phyloP scores from a whole-genome alignment of 1,284 basidiomycete species.

The Irpex lacteus region DNA sequence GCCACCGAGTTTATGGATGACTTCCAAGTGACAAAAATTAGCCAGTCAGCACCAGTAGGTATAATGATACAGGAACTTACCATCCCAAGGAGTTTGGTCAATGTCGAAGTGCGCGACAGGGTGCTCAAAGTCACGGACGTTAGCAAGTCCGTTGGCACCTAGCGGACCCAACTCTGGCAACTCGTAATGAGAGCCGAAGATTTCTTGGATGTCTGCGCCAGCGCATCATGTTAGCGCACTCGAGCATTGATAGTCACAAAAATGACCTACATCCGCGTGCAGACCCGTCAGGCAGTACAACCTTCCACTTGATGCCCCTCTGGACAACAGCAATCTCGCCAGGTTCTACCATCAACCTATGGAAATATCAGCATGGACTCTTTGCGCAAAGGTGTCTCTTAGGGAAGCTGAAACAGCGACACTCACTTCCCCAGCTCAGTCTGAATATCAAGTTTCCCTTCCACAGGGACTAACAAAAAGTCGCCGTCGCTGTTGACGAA shows the following conservation, averaged over 20 bases:
- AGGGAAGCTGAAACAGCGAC: background rate
- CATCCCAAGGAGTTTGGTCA: constrained; percentile 52
- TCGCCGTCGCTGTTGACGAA: constrained; percentile 71
- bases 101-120: constrained; percentile 61
- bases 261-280: constrained; percentile 7
- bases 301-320: constrained; percentile 62
- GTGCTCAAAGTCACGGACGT: constrained; percentile 58
- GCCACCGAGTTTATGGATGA: constrained; percentile 45
- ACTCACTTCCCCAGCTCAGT: constrained; percentile 67
- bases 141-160: constrained; percentile 57
- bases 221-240: too few species aligned
- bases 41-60: too few species aligned
- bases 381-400: background rate
- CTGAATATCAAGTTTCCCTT: constrained; percentile 64
- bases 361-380: background rate
- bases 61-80: constrained; percentile 28
- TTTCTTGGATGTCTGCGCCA: constrained; percentile 39
- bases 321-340: constrained; percentile 64
- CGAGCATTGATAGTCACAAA: background rate
- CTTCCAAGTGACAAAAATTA: background rate
- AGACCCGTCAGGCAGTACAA: constrained; percentile 43
- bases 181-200: constrained; percentile 59
- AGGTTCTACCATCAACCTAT: constrained; percentile 52
- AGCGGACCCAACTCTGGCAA: constrained; percentile 65
- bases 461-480: constrained; percentile 65